Conservation (phyloP, 2,329 filamentous ascomycete species). For the Phaeosphaeriaceae sp. region DNA sequence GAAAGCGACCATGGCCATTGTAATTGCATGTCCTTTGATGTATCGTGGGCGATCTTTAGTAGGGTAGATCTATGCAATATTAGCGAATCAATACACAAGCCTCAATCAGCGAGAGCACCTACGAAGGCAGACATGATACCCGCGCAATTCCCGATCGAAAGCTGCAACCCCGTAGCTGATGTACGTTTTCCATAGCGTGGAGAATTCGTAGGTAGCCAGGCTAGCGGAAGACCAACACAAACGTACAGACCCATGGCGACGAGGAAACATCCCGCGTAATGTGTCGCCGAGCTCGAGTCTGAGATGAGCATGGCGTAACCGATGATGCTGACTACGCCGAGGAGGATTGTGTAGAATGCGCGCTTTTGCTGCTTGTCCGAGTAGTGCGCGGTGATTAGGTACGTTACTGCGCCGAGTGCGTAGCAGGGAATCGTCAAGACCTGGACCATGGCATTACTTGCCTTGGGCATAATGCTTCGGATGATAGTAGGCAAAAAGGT, state of each 20-base stretch:
- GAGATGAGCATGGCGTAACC: constrained; percentile 74
- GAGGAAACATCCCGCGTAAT: constrained; percentile 80
- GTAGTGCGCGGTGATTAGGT: constrained; percentile 69
- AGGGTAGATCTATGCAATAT: constrained; percentile 53
- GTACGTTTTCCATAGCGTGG: constrained; percentile 80
- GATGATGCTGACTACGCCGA: constrained; percentile 68
- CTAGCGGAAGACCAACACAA: constrained; percentile 61
- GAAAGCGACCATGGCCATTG: constrained; percentile 58
- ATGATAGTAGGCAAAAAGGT: constrained; percentile 84
- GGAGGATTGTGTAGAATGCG: constrained; percentile 68
- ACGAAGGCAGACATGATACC: constrained; percentile 79
- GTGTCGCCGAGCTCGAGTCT: constrained; percentile 65
- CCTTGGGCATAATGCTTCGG: constrained; percentile 66
- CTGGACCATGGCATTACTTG: constrained; percentile 71
- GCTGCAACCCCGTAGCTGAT: constrained; percentile 73
- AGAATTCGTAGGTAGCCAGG: constrained; percentile 70
- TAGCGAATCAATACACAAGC: constrained; percentile 3
- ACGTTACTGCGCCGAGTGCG: constrained; percentile 72
- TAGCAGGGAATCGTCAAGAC: constrained; percentile 82
- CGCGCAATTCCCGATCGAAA: constrained; percentile 72
- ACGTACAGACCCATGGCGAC: constrained; percentile 76
- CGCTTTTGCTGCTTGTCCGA: constrained; percentile 73
- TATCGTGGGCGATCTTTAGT: constrained; percentile 55
- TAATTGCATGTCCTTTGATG: constrained; percentile 60
- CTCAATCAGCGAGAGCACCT: constrained; percentile 28